phyloP scores from a whole-genome alignment of 2,329 filamentous ascomycete genomes.

The Orbilia brochopaga region DNA sequence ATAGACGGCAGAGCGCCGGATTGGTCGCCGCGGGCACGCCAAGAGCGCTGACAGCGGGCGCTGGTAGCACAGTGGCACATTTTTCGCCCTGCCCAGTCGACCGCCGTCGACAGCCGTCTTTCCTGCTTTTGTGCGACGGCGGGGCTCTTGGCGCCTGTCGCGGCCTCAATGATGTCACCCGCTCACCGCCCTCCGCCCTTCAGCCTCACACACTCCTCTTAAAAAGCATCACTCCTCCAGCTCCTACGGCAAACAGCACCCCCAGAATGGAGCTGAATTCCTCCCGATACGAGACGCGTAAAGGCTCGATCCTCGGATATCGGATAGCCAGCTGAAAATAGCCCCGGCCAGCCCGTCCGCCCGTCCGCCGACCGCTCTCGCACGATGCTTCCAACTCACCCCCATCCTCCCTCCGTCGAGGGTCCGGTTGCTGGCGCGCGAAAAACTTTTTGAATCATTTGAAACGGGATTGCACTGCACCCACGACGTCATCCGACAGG shows the following conservation, averaged over 20 bases:
- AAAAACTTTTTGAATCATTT: background rate
- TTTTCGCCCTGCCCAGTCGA: background rate
- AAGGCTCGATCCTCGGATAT: background rate
- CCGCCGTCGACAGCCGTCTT: background rate
- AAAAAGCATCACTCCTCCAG: background rate
- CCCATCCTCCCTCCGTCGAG: background rate
- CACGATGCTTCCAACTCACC: background rate
- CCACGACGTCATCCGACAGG: background rate
- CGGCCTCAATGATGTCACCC: background rate
- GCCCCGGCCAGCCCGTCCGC: background rate
- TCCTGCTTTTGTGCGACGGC: background rate
- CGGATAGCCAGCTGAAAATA: background rate
- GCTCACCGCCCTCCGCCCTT: background rate
- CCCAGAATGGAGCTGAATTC: too few species aligned
- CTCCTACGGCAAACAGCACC: background rate
- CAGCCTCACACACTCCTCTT: background rate
- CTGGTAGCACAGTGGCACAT: background rate
- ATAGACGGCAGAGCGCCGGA: background rate
- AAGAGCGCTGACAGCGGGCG: constrained; percentile 12
- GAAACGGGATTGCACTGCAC: background rate
- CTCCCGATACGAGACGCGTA: background rate
- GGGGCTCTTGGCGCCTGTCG: background rate
- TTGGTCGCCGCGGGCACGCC: constrained; percentile 16
- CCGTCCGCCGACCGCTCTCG: too few species aligned
- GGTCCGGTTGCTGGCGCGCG: background rate